Conservation (phyloP, 768 basidiomycete genomes). For the Omphalotus guepiniiformis region DNA sequence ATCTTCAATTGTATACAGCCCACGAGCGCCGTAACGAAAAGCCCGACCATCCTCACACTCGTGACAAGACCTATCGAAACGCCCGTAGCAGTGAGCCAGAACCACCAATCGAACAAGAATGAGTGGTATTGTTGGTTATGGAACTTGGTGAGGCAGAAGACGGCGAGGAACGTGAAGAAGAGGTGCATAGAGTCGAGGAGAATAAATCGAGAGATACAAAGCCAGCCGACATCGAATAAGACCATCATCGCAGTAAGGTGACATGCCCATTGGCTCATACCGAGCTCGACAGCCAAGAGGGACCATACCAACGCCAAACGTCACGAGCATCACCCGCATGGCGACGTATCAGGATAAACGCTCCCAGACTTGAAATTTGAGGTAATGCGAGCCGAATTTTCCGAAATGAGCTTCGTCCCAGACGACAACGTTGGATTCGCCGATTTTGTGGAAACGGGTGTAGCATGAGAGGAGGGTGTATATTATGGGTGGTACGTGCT, state of each 20-base stretch:
- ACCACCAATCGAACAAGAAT: constrained; percentile 97
- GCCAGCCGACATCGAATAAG: constrained; percentile 90
- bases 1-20: constrained; percentile 95
- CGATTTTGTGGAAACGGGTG: constrained; percentile 93
- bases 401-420: constrained; percentile 99
- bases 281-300: constrained; percentile 90
- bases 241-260: constrained; percentile 95
- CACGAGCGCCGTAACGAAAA: constrained; percentile 92
- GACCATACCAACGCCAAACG: constrained; percentile 92
- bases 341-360: constrained; percentile 84
- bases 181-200: constrained; percentile 98
- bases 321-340: constrained; percentile 93
- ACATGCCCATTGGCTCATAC: constrained; percentile 84
- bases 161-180: constrained; percentile 97
- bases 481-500: constrained; percentile 71
- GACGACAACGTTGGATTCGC: constrained; percentile 78
- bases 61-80: constrained; percentile 93
- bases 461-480: constrained; percentile 95
- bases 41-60: constrained; percentile 94
- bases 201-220: constrained; percentile 95
- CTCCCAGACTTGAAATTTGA: constrained; percentile 97
- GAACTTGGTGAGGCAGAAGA: constrained; percentile 93
- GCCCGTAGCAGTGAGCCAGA: constrained; percentile 93
- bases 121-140: constrained; percentile 97
- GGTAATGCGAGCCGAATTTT: constrained; percentile 97